Evolutionary conservation across 2,329 filamentous ascomycete species (phyloP).

Genomic region (Stachybotrys elegans): DNA sequence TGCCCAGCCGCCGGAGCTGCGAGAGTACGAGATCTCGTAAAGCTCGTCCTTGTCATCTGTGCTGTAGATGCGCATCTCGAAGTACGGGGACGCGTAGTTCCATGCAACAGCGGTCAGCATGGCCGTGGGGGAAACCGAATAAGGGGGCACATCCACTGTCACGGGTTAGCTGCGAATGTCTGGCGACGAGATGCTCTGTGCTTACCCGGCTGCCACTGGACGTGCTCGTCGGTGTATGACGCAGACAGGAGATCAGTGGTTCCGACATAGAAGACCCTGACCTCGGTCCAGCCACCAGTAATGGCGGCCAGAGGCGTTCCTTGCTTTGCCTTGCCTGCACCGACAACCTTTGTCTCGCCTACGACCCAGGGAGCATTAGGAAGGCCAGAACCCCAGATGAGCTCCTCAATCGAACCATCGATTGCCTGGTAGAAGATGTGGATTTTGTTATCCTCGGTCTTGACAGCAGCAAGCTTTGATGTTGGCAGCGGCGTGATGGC

Average conservation of each 20-base stretch:
- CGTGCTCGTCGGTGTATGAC: neutral
- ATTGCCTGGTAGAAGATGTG: slow-evolving; percentile 1
- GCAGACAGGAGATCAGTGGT: neutral
- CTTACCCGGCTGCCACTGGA: neutral
- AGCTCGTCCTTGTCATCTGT: slow-evolving; percentile 3
- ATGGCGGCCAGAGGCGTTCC: neutral
- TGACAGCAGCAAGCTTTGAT: slow-evolving; percentile 1
- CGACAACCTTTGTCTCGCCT: neutral
- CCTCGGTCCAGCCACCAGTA: neutral
- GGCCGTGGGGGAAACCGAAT: neutral
- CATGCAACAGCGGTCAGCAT: neutral
- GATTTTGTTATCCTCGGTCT: neutral
- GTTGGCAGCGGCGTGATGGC: neutral
- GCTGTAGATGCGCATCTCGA: slow-evolving; percentile 2
- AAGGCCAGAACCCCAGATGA: neutral
- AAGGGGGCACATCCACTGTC: neutral
- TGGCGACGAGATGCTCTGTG: neutral
- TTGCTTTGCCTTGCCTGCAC: neutral
- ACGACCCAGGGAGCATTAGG: neutral
- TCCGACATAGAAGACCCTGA: neutral
- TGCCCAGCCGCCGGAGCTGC: neutral
- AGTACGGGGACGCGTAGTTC: slow-evolving; percentile 2
- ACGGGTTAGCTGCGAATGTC: neutral
- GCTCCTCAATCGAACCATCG: neutral
- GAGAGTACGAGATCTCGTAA: slow-evolving; percentile 2